Evolutionary conservation across 2,329 filamentous ascomycete genomes (phyloP), one percentile per base, ranked within the genome.

Genomic region (Exserohilum turcica): DNA sequence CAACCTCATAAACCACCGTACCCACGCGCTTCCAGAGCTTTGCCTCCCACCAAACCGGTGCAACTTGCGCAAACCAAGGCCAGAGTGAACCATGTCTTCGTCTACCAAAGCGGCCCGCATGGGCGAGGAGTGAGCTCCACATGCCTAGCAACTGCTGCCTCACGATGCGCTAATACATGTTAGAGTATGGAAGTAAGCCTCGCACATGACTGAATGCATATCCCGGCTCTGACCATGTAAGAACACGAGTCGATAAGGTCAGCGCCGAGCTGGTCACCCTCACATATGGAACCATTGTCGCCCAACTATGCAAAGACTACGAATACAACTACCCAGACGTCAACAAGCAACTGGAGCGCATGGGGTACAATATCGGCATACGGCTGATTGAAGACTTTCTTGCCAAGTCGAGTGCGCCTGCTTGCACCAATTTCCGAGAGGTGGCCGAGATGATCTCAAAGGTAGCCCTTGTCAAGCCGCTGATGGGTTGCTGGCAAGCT

Each of bases 331-430:
- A 99, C 73, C 81, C 85, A 45, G 92, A 97, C 74, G 93, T 99
- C 73, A 99, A 99, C 79, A 92, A 93, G 75, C 94, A 99, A 75
- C 84, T 99, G 38, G 94, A 99, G 73, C 95, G 93, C 78, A 99
- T 99, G 94, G 94, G 94, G 49, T 97, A 97, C 79, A 97, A 97
- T 70, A 99, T 99, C 61, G 94, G 94, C 24, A 82, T 97, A 70
- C 90, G 94, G 32, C 79, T 99, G 62, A 97, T 99, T 65, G 94
- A 99, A 68, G 94, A 99, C 77, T 99, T 97, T 70, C 86, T 99
- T 15, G 94, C 94, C 67, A 97, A 97, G 76, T 94, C 92, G 5
- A 93, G 91, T 66, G 91, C 90, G 2, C 90, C 91, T 65, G 84
- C 92, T 60, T 99, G 94, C 76, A 83, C 86, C 65, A 97, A 94